Base-by-base conservation (phyloP, 2,329 filamentous ascomycete species). In the Rhinocladiella mackenziei region DNA sequence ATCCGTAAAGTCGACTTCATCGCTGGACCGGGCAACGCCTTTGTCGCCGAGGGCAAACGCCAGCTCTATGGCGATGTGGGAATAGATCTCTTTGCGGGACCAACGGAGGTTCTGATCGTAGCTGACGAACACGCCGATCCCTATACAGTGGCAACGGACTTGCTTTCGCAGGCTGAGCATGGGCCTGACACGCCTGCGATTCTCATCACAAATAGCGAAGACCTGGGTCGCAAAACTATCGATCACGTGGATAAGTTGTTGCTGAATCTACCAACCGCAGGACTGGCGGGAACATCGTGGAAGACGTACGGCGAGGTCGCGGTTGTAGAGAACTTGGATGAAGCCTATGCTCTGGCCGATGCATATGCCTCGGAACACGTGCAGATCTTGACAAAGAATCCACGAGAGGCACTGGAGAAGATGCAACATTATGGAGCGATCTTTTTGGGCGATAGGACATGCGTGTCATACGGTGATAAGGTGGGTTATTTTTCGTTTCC, bases 391-490 rank as follows among this genome's bases (percentile, higher is more conserved):
- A 76, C 72, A 0, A 31, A 60, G 40, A 58, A 64, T 1, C 73
- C 73, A 0, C 58, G 73, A 1, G 69, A 73, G 8, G 74, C 73
- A 0, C 51, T 77, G 7, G 60, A 63, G 3, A 75, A 73, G 55
- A 76, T 77, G 73, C 64, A 50, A 1, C 67, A 74, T 38, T 76
- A 74, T 36, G 74, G 73, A 0, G 62, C 73, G 0, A 42, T 77
- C 5, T 76, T 76, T 57, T 55, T 76, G 14, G 73, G 74, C 0
- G 67, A 73, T 43, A 71, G 66, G 51, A 76, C 74, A 0, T 76
- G 73, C 50, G 73, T 77, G 1, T 71, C 67, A 0, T 76, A 75
- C 40, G 74, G 74, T 10, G 74, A 77, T 50, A 76, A 76, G 66
- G 69, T 68, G 50, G 35, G 57, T 32, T 11, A n/a, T 11, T 7